phyloP scores from a whole-genome alignment of 2,329 filamentous ascomycete genomes.

The Biscogniauxia mediterranea region DNA sequence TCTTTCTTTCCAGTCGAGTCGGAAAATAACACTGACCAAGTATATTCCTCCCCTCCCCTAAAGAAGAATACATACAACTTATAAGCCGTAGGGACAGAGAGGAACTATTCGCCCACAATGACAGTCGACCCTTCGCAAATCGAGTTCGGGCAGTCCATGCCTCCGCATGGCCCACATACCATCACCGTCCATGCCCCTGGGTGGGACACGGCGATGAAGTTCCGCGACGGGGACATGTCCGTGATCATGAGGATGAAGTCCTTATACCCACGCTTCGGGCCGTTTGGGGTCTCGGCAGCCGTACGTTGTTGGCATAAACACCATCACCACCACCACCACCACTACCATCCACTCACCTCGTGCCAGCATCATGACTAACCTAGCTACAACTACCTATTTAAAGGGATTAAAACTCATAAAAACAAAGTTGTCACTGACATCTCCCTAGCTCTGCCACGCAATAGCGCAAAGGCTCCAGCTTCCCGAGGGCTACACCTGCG shows the following conservation, averaged over 20 bases:
- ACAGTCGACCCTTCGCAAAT: conserved; percentile 10
- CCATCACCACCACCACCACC: too few relatives aligned
- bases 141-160: conserved; percentile 43
- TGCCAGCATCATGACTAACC: too few relatives aligned
- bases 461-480: conserved; percentile 35
- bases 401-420: too few relatives aligned
- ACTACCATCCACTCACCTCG: neutral
- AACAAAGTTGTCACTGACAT: neutral
- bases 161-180: conserved; percentile 46
- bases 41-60: too few relatives aligned
- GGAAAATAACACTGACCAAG: too few relatives aligned
- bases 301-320: conserved; percentile 32
- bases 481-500: conserved; percentile 24
- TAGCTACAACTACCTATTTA: too few relatives aligned
- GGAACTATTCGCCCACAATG: conserved; percentile 20
- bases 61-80: too few relatives aligned
- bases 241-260: conserved; percentile 37
- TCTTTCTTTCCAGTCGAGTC: too few relatives aligned
- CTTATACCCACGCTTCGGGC: conserved; percentile 47
- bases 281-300: conserved; percentile 36
- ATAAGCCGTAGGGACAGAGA: too few relatives aligned
- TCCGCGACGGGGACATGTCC: conserved; percentile 42
- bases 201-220: conserved; percentile 39
- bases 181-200: conserved; percentile 45
- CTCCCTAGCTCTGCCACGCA: conserved; percentile 35